Base-by-base conservation (phyloP, 169 alveolate species). In the Plasmodium ovale region DNA sequence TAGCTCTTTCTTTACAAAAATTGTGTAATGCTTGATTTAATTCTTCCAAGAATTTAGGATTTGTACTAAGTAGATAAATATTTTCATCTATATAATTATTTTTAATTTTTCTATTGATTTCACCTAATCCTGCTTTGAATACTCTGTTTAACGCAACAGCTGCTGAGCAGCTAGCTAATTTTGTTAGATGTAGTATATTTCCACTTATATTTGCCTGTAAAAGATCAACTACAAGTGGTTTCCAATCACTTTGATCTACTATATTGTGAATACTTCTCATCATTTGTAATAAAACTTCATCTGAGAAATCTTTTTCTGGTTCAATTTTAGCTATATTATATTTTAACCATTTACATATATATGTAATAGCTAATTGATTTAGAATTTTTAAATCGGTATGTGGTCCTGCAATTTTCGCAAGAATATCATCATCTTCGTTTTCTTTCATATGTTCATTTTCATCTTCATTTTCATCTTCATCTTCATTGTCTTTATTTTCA, bases 211-310 rank as follows among this genome's bases (percentile, higher is more conserved):
- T 95, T 27, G 96, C 92, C 87, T 95, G 97, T 49, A 95, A 92
- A 1, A 95, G 72, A 87, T 95, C 98, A 10, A 96, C 98, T 29
- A 95, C 94, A 33, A 95, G 87, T 31, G 98, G 98, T 79, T 95
- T 95, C 98, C 98, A 95, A 79, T 95, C 96, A 33, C 96, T 95
- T 42, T 93, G 92, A 88, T 94, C 97, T 47, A 95, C 96, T 39
- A 95, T 97, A 82, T 95, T 96, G 33, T 93, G 94, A 37, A 95
- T 95, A 51, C 96, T 88, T 31, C 98, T 88, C 92, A 95, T 88
- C 98, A 95, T 95, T 93, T 95, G 97, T 87, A 94, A 93, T 12
- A 95, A 79, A 16, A 95, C 97, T 56, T 94, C 96, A 64, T 93
- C 87, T 68, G 95, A 91, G 60, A 93, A 94, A 12, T 77, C 89